Percentiles rank a stretch among this genome's conserved stretches.
These are phyloP conservation scores for Corymbia calophylla DNA, from an alignment of 441 rosid genomes.

Conservation along the genomic window DNA sequence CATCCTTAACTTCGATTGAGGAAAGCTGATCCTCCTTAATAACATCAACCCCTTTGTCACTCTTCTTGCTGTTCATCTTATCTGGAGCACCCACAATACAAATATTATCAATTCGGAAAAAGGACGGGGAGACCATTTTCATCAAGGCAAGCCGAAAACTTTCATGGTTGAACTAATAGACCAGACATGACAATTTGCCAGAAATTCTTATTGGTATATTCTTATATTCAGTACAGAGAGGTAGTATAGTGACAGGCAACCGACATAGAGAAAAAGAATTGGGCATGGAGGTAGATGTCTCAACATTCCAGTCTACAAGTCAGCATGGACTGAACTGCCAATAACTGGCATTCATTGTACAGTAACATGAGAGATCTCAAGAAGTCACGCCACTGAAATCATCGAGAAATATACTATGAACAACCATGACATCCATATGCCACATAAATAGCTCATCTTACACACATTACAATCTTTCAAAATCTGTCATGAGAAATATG, in stretches of 20 bases:
- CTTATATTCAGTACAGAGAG: neutral
- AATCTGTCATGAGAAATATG: neutral
- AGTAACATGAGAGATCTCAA: neutral
- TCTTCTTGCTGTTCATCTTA: slow-evolving; percentile 6
- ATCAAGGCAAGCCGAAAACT: neutral
- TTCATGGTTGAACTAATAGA: neutral
- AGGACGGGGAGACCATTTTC: neutral
- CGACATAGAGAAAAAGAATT: neutral
- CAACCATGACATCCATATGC: neutral
- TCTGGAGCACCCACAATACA: slow-evolving; percentile 16
- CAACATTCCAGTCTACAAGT: neutral
- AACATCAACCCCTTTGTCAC: slow-evolving; percentile 5
- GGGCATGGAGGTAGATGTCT: neutral
- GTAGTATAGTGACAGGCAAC: neutral
- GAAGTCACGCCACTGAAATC: neutral
- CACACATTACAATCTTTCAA: neutral
- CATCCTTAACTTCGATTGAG: slow-evolving; percentile 10
- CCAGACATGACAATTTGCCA: neutral
- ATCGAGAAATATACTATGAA: neutral
- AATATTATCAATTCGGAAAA: neutral
- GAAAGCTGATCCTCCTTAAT: neutral
- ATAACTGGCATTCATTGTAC: neutral
- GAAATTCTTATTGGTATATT: neutral
- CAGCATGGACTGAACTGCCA: neutral
- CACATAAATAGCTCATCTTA: neutral